Percentiles rank a stretch among this genome's conserved stretches.
Conservation (phyloP, 495 filamentous ascomycete genomes). For the Pseudoneurospora amorphoporcata region DNA sequence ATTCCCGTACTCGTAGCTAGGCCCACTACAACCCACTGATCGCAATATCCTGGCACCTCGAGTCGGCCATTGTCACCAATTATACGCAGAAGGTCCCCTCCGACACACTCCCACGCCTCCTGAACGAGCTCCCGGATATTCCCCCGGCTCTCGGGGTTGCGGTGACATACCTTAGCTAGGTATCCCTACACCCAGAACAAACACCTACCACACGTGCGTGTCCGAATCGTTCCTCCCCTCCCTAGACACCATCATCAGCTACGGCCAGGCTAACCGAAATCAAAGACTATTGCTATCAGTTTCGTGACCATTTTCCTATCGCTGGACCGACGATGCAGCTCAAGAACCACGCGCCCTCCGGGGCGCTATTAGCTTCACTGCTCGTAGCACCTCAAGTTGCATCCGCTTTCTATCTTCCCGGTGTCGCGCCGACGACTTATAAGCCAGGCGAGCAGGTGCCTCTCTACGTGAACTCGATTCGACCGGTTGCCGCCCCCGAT, state of each 20-base stretch:
- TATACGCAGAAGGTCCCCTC: background rate
- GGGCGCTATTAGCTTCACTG: constrained; percentile 36
- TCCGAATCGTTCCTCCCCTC: background rate
- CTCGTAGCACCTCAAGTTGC: constrained; percentile 43
- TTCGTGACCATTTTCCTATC: background rate
- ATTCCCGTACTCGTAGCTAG: background rate
- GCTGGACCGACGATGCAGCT: constrained; percentile 32
- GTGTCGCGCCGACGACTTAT: constrained; percentile 92
- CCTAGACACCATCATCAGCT: background rate
- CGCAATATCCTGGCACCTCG: background rate
- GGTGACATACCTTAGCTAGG: background rate
- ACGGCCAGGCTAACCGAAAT: background rate
- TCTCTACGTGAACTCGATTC: constrained; percentile 85
- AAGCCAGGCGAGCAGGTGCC: constrained; percentile 64
- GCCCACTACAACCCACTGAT: background rate
- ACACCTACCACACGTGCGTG: background rate
- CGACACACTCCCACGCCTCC: background rate
- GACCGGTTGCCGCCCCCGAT: constrained; percentile 70
- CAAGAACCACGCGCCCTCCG: constrained; percentile 33
- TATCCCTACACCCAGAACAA: background rate
- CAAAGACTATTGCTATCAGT: background rate
- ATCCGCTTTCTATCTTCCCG: constrained; percentile 87
- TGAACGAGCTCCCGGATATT: background rate
- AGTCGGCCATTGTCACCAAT: background rate
- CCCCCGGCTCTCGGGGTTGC: background rate